phyloP scores from a whole-genome alignment of 2,329 filamentous ascomycete species.

The Myotisia sp. region DNA sequence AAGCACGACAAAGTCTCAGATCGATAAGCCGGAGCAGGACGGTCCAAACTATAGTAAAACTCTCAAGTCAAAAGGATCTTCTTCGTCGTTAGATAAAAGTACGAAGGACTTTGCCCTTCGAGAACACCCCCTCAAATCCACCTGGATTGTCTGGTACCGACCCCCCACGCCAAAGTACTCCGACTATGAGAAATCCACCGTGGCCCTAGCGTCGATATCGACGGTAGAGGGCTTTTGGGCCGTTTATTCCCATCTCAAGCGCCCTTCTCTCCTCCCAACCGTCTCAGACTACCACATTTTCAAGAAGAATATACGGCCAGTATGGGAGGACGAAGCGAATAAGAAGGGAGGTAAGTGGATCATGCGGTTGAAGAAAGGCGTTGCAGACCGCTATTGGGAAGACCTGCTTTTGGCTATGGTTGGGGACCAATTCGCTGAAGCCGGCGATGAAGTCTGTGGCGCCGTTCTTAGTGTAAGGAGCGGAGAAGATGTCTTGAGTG shows the following conservation, averaged over 20 bases:
- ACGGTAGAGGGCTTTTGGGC: slow-evolving; percentile 85
- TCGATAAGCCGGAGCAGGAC: slow-evolving; percentile 43
- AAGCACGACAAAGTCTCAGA: slow-evolving; percentile 43
- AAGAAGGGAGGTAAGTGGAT: slow-evolving; percentile 96
- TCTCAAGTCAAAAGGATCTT: slow-evolving; percentile 28
- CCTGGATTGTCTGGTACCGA: slow-evolving; percentile 95
- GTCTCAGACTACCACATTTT: slow-evolving; percentile 98
- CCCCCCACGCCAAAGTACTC: slow-evolving; percentile 94
- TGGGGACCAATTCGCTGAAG: slow-evolving; percentile 87
- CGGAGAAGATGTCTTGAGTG: slow-evolving; percentile 91
- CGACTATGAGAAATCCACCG: slow-evolving; percentile 94
- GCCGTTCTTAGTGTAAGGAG: slow-evolving; percentile 87
- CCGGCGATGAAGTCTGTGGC: slow-evolving; percentile 85
- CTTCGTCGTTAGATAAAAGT: slow-evolving; percentile 26
- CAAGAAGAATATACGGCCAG: slow-evolving; percentile 86
- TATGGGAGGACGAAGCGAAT: slow-evolving; percentile 98
- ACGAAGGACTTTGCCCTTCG: slow-evolving; percentile 16
- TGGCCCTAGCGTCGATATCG: slow-evolving; percentile 66
- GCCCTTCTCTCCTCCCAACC: slow-evolving; percentile 71
- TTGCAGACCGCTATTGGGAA: slow-evolving; percentile 95
- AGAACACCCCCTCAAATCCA: slow-evolving; percentile 57
- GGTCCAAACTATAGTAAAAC: slow-evolving; percentile 16
- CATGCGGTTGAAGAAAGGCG: slow-evolving; percentile 88
- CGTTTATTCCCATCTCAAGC: slow-evolving; percentile 77
- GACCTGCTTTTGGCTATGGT: slow-evolving; percentile 79